Conservation (phyloP, 2,329 filamentous ascomycete species). For the Madurella fahalii region DNA sequence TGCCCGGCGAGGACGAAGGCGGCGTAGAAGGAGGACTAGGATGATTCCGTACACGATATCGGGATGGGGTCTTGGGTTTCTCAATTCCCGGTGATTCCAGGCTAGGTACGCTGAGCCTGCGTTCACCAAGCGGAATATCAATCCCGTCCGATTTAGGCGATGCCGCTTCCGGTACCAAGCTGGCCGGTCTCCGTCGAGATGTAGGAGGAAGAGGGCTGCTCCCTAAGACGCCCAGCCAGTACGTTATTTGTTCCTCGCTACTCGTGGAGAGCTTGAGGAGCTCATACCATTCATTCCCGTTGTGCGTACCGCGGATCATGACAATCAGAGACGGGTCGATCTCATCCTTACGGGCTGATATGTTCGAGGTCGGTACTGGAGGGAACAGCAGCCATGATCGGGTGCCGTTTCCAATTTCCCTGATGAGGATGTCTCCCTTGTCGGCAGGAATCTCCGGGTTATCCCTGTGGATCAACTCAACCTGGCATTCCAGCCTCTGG, state of each 20-base stretch:
- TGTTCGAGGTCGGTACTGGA: constrained; percentile 67
- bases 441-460: constrained; percentile 63
- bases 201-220: constrained; percentile 46
- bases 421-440: constrained; percentile 82
- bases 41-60: constrained; percentile 32
- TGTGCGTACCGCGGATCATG: constrained; percentile 73
- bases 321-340: constrained; percentile 67
- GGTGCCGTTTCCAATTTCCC: constrained; percentile 74
- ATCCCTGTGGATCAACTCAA: constrained; percentile 84
- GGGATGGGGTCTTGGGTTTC: constrained; percentile 34
- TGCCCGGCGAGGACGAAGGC: constrained; percentile 19
- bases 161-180: constrained; percentile 10
- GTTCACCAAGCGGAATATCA: constrained; percentile 40
- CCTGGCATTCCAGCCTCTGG: constrained; percentile 81
- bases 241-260: constrained; percentile 69
- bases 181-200: constrained; percentile 25
- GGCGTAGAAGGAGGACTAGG: constrained; percentile 10
- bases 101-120: constrained; percentile 25
- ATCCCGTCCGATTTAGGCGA: constrained; percentile 20
- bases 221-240: constrained; percentile 82
- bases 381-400: constrained; percentile 82
- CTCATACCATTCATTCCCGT: constrained; percentile 74
- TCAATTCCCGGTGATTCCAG: constrained; percentile 21
- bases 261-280: constrained; percentile 73
- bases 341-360: constrained; percentile 78